phyloP scores from a whole-genome alignment of 208 protist genomes.

The Trypanosoma avium region DNA sequence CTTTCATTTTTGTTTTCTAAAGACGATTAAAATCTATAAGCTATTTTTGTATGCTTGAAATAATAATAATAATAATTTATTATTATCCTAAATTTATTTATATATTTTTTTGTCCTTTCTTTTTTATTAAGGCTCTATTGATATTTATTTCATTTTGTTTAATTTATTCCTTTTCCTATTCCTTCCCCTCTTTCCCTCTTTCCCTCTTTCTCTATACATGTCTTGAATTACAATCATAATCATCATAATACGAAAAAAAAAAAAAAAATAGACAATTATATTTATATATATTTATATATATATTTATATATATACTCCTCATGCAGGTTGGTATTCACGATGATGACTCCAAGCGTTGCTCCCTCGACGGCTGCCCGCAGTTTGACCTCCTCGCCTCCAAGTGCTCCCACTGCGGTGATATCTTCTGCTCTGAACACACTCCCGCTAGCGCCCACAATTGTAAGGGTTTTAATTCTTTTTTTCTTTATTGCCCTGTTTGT shows the following conservation, averaged over 20 bases:
- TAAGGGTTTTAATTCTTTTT: constrained; percentile 33
- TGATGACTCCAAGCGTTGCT: constrained; percentile 66
- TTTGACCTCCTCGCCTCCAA: constrained; percentile 67
- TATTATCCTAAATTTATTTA: no score
- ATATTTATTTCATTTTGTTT: no score
- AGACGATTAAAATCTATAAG: not conserved
- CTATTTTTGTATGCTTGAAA: no score
- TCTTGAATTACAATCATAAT: no score
- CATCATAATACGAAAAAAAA: no score
- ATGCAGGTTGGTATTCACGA: constrained; percentile 90
- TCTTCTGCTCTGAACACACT: constrained; percentile 83
- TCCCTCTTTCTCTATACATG: no score
- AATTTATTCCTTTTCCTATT: no score
- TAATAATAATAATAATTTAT: no score
- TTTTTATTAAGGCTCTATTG: no score
- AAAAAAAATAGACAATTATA: no score
- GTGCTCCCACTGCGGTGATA: constrained; percentile 69
- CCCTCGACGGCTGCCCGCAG: constrained; percentile 61
- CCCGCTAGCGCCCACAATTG: constrained; percentile 60
- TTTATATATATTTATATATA: not conserved
- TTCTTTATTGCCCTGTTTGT: constrained; percentile 57
- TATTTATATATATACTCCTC: not conserved
- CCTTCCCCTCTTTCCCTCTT: no score
- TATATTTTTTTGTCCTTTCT: no score
- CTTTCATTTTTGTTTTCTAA: constrained; percentile 4